Conservation (phyloP, 179 eudicot species). For the Spergularia azorica region DNA sequence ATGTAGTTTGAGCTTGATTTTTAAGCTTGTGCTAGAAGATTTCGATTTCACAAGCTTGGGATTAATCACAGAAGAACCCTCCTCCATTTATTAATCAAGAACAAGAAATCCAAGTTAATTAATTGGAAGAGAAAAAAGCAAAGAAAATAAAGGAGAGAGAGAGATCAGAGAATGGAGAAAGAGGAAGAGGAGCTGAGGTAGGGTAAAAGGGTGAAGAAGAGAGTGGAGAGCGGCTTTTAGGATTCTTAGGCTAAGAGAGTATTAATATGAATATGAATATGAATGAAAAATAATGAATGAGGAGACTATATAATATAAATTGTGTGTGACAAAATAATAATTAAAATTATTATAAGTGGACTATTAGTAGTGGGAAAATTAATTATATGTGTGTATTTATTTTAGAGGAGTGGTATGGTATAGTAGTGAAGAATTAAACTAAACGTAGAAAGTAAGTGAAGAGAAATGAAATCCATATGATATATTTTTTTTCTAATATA, state of each 20-base stretch:
- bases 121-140: not conserved
- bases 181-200: not conserved
- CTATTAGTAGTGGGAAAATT: too few species aligned
- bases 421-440: too few species aligned
- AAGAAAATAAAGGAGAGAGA: not conserved
- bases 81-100: not conserved
- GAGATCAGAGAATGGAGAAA: not conserved
- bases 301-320: too few species aligned
- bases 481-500: too few species aligned
- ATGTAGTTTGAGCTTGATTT: conserved; percentile 29
- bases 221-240: not conserved
- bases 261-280: too few species aligned
- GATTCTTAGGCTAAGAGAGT: not conserved
- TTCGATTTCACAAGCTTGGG: not conserved
- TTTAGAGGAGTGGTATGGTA: too few species aligned
- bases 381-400: too few species aligned
- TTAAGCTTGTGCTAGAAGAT: not conserved
- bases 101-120: not conserved
- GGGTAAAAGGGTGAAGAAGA: not conserved
- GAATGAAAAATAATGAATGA: too few species aligned
- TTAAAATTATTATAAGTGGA: too few species aligned
- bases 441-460: too few species aligned
- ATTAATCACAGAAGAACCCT: not conserved
- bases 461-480: too few species aligned
- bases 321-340: too few species aligned